Base-by-base conservation (phyloP, 2,329 filamentous ascomycete species). In the Botrytis cinerea region DNA sequence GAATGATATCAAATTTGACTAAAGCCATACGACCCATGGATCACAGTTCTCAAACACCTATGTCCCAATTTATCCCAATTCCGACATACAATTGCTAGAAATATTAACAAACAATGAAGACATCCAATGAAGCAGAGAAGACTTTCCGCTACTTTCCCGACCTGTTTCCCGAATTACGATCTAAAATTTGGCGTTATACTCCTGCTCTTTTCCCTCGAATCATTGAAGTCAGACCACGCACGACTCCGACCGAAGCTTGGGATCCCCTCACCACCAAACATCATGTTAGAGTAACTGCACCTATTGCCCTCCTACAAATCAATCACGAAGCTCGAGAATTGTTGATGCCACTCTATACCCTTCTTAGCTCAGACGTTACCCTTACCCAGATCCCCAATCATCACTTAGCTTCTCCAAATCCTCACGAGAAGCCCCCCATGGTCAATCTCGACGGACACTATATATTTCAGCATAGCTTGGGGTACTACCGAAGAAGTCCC, bases 381-480 rank as follows among this genome's bases (percentile, higher is more conserved):
- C 46, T 67, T 9, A 20, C 35, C 18, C 64, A 3, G 35, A 40
- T 51, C 22, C 16, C 9, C 32, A 14, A 67, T 28, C 3, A 46
- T 16, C 45, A 54, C 35, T 14, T 25, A 28, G 20, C 8, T 16
- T 38, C 64, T 20, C 25, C 32, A 38, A n/a, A 40, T 18, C 32
- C 18, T 28, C 35, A 35, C 35, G 64, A 48, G 32, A 67, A 54
- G 9, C 35, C 46, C 22, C 64, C 28, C 1, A 8, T 57, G 46
- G 64, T 68, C 35, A 68, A 68, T n/a, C 32, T 68, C 35, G 32
- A 54, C 28, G 25, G 64, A 68, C 40, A 57, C 35, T 20, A 43
- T 68, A 43, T 68, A 68, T 54, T 68, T 68, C 10, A 54, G 40
- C 35, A 35, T 57, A 68, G 48, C 48, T 68, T 68, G 64, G 64